A percentile compares a stretch with the other conserved stretches of the same genome.
These are phyloP conservation scores for Thermochaetoides dissita DNA, from an alignment of 2,329 filamentous ascomycete genomes.

Conservation along the genomic window DNA sequence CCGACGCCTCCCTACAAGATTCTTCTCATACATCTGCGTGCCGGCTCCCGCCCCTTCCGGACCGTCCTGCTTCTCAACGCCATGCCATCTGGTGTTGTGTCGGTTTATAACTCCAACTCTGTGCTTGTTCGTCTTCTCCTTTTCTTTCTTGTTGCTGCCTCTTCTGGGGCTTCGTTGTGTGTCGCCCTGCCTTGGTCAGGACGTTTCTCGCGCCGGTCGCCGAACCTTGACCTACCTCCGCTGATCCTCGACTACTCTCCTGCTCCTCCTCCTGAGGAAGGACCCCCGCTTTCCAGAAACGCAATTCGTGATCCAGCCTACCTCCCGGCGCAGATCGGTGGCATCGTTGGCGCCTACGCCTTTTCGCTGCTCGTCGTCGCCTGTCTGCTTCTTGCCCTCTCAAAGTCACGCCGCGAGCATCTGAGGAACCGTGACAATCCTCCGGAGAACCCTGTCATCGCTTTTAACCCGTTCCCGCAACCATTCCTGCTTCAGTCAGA, in stretches of 20 bases:
- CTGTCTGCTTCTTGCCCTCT: constrained; percentile 46
- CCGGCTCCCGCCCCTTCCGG: no score
- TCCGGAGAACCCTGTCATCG: constrained; percentile 22
- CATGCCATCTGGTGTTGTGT: constrained; percentile 24
- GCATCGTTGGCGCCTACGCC: constrained; percentile 72
- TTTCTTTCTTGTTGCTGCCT: constrained; percentile 6
- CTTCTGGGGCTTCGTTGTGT: constrained; percentile 17
- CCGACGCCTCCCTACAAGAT: constrained; percentile 3
- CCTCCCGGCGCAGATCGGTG: constrained; percentile 70
- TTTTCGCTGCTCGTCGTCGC: constrained; percentile 62
- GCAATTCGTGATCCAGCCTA: constrained; percentile 47
- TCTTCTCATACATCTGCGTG: no score
- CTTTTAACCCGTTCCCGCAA: constrained; percentile 16
- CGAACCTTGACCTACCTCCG: constrained; percentile 39
- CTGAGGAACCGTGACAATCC: constrained; percentile 36
- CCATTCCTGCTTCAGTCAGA: constrained; percentile 17
- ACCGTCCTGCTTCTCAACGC: constrained; percentile 7
- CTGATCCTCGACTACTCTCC: constrained; percentile 40
- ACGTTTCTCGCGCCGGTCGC: constrained; percentile 18
- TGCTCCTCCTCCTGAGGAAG: constrained; percentile 45
- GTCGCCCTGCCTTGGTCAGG: constrained; percentile 16
- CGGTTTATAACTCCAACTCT: constrained; percentile 16
- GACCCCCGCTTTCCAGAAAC: constrained; percentile 42
- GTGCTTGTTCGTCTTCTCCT: constrained; percentile 16
- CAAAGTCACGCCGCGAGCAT: constrained; percentile 39